phyloP scores from a whole-genome alignment of 2,329 filamentous ascomycete genomes.

The Xylariaceae sp. region DNA sequence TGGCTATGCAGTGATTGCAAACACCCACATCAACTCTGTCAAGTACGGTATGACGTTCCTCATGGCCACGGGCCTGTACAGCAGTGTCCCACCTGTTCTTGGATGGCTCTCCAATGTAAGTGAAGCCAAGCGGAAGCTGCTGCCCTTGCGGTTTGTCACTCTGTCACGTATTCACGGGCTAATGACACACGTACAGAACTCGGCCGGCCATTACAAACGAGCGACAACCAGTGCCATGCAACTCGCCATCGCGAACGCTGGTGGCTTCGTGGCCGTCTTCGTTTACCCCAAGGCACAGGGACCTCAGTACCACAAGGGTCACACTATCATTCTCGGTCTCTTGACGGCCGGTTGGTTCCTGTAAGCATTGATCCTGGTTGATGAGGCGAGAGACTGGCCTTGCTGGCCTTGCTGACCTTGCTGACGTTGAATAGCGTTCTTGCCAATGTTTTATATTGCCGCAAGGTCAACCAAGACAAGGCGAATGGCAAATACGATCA shows the following conservation, averaged over 20 bases:
- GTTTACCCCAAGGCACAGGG: conserved; percentile 53
- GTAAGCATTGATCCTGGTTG: conserved; percentile 39
- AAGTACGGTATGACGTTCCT: conserved; percentile 63
- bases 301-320: conserved; percentile 55
- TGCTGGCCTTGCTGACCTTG: conserved; percentile 15
- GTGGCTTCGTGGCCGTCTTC: conserved; percentile 61
- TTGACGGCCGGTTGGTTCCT: conserved; percentile 58
- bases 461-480: conserved; percentile 60
- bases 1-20: conserved; percentile 60
- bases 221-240: conserved; percentile 62
- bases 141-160: too few relatives aligned
- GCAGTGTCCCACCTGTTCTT: conserved; percentile 56
- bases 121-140: neutral
- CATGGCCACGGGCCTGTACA: conserved; percentile 61
- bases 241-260: conserved; percentile 60
- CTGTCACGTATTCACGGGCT: neutral
- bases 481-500: conserved; percentile 51
- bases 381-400: neutral
- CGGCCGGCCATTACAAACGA: conserved; percentile 63
- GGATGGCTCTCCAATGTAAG: conserved; percentile 57
- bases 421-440: conserved; percentile 41
- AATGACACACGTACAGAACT: conserved; percentile 39
- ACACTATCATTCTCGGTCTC: conserved; percentile 55
- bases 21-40: conserved; percentile 46
- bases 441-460: conserved; percentile 56